Conservation (phyloP, 2,329 filamentous ascomycete genomes). For the Microsporum canis region DNA sequence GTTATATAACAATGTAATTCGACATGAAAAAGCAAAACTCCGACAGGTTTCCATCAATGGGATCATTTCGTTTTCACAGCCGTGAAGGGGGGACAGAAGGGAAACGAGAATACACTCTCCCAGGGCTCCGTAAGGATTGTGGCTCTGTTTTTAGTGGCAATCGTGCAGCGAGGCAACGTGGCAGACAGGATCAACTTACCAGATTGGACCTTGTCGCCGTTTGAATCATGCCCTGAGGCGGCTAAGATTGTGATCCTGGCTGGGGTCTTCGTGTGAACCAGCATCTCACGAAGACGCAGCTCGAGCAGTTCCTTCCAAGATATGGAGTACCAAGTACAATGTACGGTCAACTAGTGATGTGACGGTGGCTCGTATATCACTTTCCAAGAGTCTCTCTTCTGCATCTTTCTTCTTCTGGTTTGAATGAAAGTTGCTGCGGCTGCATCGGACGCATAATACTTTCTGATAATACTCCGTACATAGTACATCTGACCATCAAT, state of each 20-base stretch:
- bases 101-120: not conserved
- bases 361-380: not conserved
- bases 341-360: not conserved
- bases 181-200: not conserved
- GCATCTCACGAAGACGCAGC: not conserved
- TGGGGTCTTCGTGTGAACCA: not conserved
- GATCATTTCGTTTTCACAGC: not conserved
- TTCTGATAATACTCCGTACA: not conserved
- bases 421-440: not conserved
- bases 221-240: not conserved
- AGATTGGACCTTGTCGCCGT: slow-evolving; percentile 5
- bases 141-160: not conserved
- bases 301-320: not conserved
- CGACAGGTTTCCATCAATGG: slow-evolving; percentile 4
- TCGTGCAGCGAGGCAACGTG: slow-evolving; percentile 3
- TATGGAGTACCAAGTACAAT: not conserved
- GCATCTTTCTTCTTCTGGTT: not conserved
- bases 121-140: not conserved
- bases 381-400: not conserved
- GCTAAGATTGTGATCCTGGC: not conserved
- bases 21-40: slow-evolving; percentile 3
- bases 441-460: not conserved
- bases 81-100: not conserved
- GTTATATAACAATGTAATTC: not conserved
- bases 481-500: not conserved